Evolutionary conservation across 768 basidiomycete genomes (phyloP), one percentile per base, ranked within the genome.

Genomic region (Lactifluus subvellereus): DNA sequence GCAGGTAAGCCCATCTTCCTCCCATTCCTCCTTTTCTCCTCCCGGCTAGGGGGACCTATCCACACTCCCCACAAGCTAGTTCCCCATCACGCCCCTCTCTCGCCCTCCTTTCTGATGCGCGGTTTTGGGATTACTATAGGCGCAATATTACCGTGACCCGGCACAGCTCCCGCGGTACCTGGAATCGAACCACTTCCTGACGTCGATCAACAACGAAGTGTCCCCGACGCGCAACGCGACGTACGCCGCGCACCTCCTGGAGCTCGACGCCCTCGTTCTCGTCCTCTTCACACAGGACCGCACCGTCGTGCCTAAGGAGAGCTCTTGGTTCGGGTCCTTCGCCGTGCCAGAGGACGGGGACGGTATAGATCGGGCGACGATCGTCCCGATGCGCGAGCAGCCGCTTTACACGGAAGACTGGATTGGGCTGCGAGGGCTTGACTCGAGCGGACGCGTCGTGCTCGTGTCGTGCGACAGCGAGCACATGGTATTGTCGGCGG

Each of bases 131-230:
- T 33, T 18, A 18, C 11, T 42, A 16, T 66, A 93, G 89, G 92
- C 92, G 1, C 92, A 94, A 71, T 94, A 94, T 70, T 94, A 79
- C 74, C 85, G 92, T 27, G 91, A 94, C 73, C 84, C 88, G 9
- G 72, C 71, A 16, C 83, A 82, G 47, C 73, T 89, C 35, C 76
- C 77, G 6, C 70, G 73, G 1, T 94, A 93, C 69, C 78, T 89
- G 42, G 67, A 72, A 2, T 72, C 81, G 2, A 88, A 85, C 71
- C 77, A 76, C 53, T 94, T 93, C 75, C 78, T 94, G 22, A 74
- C 89, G 0, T 78, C 79, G 14, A 84, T 94, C 73, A 94, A 94
- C 76, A 92, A 91, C 69, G 92, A 94, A 71, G 61, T 80, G n/a
- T 69, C 77, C 14, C 78, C 72, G 3, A 58, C 71, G 22, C 82